Percentiles rank a stretch among this genome's conserved stretches.
These are phyloP conservation scores for Rhizoclosmatium globosum DNA, from an alignment of 192 early-diverging fungal genomes.

Conservation along the genomic window DNA sequence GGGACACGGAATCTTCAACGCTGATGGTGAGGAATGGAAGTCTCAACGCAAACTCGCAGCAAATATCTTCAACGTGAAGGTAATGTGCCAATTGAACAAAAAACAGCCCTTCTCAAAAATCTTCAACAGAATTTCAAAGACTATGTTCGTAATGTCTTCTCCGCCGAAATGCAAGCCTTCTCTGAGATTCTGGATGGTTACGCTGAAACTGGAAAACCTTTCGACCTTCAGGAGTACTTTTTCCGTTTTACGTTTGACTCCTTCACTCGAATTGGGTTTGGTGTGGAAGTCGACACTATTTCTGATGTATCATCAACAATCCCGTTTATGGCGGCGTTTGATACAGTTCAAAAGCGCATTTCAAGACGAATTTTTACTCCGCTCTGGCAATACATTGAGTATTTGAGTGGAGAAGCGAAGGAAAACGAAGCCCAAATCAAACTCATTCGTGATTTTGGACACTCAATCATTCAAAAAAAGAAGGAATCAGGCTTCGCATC, in stretches of 20 bases:
- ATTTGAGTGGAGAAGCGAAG: not conserved
- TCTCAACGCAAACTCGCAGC: slow-evolving; percentile 63
- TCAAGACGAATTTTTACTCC: slow-evolving; percentile 36
- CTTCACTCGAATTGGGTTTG: slow-evolving; percentile 50
- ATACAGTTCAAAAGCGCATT: slow-evolving; percentile 33
- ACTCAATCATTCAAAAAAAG: slow-evolving; percentile 32
- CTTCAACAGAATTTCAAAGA: slow-evolving; percentile 46
- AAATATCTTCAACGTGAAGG: slow-evolving; percentile 53
- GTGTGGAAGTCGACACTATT: not conserved
- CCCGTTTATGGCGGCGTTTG: slow-evolving; percentile 46
- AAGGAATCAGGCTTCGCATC: not conserved
- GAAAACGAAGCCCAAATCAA: slow-evolving; percentile 21
- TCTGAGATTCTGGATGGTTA: slow-evolving; percentile 20
- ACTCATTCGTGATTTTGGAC: slow-evolving; percentile 39
- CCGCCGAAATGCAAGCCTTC: slow-evolving; percentile 38
- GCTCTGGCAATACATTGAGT: slow-evolving; percentile 20
- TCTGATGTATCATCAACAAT: not conserved
- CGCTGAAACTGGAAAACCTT: not conserved
- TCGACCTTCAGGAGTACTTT: slow-evolving; percentile 51
- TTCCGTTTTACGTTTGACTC: slow-evolving; percentile 52
- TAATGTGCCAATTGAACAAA: no score
- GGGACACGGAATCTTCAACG: no score
- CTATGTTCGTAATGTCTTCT: slow-evolving; percentile 44
- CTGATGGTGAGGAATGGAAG: slow-evolving; percentile 74
- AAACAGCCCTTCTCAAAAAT: no score